phyloP scores from a whole-genome alignment of 352 stramenopile species.

The Lagenidium giganteum region DNA sequence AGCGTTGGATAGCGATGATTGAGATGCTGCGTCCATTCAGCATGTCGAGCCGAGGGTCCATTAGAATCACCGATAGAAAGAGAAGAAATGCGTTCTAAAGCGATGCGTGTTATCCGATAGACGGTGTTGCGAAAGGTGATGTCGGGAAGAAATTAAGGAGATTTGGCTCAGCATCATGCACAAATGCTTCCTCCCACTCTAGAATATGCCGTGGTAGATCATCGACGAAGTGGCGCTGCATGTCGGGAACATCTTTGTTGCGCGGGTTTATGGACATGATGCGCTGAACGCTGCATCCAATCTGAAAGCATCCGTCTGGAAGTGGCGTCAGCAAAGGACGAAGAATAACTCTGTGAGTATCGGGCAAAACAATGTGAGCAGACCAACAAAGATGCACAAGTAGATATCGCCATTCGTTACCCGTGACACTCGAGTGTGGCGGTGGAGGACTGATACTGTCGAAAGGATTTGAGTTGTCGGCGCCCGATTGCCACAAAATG shows the following conservation, averaged over 20 bases:
- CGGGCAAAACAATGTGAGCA: not conserved
- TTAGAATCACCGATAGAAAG: no score
- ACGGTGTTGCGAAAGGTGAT: no score
- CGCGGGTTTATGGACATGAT: constrained; percentile 8
- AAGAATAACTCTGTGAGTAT: constrained; percentile 10
- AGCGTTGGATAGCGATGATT: no score
- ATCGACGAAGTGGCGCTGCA: constrained; percentile 6
- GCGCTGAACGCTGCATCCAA: constrained; percentile 6
- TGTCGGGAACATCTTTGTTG: not conserved
- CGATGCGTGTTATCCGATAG: no score
- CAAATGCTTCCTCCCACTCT: constrained; percentile 16
- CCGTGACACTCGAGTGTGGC: constrained; percentile 9
- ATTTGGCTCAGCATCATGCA: no score
- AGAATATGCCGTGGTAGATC: constrained; percentile 12
- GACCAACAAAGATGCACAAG: not conserved
- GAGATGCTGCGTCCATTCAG: no score
- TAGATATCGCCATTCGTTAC: not conserved
- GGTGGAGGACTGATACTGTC: constrained; percentile 1
- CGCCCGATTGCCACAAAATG: constrained; percentile 5
- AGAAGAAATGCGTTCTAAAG: no score
- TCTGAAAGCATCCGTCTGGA: constrained; percentile 7
- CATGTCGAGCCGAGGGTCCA: no score
- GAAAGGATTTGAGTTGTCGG: constrained; percentile 15
- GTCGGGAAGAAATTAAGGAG: no score
- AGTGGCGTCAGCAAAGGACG: constrained; percentile 7